Percentiles rank a stretch among this genome's conserved stretches.
These are phyloP conservation scores for Lophiotrema nucula DNA, from an alignment of 495 filamentous ascomycete genomes.

Conservation along the genomic window DNA sequence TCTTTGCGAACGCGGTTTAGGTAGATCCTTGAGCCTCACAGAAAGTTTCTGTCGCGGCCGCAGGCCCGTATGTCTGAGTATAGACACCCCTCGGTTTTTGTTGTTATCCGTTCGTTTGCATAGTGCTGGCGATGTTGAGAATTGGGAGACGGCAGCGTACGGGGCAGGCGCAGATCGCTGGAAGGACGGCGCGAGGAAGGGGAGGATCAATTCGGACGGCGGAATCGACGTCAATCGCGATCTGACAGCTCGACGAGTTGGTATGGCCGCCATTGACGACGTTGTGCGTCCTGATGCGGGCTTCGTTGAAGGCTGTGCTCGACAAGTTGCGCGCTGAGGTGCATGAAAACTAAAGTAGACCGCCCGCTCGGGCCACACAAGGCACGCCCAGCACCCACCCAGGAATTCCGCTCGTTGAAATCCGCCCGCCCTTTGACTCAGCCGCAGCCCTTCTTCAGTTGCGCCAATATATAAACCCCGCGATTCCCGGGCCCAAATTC, in stretches of 20 bases:
- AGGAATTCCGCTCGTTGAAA: no score
- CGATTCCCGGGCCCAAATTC: background rate
- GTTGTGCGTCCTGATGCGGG: background rate
- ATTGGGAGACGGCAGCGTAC: slow-evolving; percentile 23
- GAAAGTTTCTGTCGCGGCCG: slow-evolving; percentile 66
- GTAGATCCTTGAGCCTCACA: slow-evolving; percentile 58
- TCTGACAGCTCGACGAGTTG: slow-evolving; percentile 6
- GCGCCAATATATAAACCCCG: slow-evolving; percentile 11
- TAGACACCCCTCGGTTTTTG: slow-evolving; percentile 74
- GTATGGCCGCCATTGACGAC: slow-evolving; percentile 21
- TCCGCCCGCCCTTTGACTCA: no score
- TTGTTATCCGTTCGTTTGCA: slow-evolving; percentile 53
- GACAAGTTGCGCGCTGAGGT: background rate
- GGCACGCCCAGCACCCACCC: no score
- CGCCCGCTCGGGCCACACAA: no score
- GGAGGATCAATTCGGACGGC: no score
- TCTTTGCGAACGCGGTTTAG: slow-evolving; percentile 61
- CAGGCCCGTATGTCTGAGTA: slow-evolving; percentile 65
- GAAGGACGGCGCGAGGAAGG: slow-evolving; percentile 27
- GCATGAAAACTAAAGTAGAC: background rate
- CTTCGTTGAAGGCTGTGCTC: slow-evolving; percentile 1
- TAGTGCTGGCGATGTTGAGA: slow-evolving; percentile 40
- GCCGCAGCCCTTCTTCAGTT: no score
- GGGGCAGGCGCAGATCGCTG: background rate
- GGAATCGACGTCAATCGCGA: background rate